Percentiles rank a stretch among this genome's conserved stretches.
Evolutionary conservation across 306 rosid genomes (phyloP).

Genomic region (Begonia loranthoides): DNA sequence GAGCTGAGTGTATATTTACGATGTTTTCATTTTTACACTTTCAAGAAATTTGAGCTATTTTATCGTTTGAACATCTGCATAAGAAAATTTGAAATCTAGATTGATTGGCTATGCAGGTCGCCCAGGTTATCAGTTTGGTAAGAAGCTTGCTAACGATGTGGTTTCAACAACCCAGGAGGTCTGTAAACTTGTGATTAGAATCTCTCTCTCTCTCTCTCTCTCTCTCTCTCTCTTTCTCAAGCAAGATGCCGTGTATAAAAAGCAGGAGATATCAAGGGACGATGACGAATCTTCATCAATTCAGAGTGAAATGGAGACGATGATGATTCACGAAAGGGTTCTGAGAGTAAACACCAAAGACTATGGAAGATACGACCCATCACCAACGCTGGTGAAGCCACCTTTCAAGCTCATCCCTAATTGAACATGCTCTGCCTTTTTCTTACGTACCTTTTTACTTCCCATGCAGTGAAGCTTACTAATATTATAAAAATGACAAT

Average conservation of each 20-base stretch:
- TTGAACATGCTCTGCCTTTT: too few relatives aligned
- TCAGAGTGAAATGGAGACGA: constrained; percentile 26
- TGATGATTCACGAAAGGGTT: constrained; percentile 61
- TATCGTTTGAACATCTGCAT: neutral
- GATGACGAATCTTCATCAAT: neutral
- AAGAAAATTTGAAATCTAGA: neutral
- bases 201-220: neutral
- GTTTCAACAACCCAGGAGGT: neutral
- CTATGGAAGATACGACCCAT: constrained; percentile 82
- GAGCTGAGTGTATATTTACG: too few relatives aligned
- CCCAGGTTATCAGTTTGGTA: neutral
- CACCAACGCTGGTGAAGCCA: constrained; percentile 81
- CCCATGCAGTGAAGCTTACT: too few relatives aligned
- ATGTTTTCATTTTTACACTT: neutral
- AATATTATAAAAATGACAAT: too few relatives aligned
- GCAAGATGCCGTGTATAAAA: neutral
- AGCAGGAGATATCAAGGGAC: constrained; percentile 11
- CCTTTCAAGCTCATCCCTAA: constrained; percentile 95
- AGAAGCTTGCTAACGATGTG: neutral
- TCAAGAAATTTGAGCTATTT: neutral
- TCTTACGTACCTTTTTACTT: too few relatives aligned
- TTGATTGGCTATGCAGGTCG: neutral
- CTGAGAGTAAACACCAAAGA: constrained; percentile 60
- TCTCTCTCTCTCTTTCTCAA: neutral
- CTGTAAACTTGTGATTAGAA: neutral